Base-by-base conservation (phyloP, 1,284 basidiomycete species). In the Mycosarcoma maydis region DNA sequence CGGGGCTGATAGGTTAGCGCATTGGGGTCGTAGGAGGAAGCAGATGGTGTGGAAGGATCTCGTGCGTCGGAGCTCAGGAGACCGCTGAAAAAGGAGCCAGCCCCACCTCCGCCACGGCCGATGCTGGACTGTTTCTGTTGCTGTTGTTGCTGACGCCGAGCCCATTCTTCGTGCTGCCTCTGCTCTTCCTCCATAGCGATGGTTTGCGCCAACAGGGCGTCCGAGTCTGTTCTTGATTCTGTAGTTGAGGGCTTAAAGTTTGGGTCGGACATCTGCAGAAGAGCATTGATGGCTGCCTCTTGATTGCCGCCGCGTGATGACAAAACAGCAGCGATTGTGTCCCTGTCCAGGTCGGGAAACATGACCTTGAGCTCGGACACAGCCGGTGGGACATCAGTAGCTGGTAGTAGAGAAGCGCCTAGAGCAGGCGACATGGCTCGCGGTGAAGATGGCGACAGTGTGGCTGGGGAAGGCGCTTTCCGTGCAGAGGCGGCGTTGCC, bases 231-330 rank as follows among this genome's bases (percentile, higher is more conserved):
- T 37, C 66, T 61, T 2, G 42, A 42, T n/a, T 57, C 60, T 24
- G 50, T 38, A 13, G 49, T 49, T 10, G 54, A 30, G 13, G 70
- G 61, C 54, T 65, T 67, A 51, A 70, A 76, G 48, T 39, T 62
- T 5, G 73, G 75, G 51, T 76, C 75, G 20, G 73, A 73, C 75
- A 76, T 76, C 50, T 72, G 70, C 50, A 76, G 44, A 10, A 76
- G 62, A 4, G 72, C 59, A 22, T 75, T 76, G 49, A 76, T 64
- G 1, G 75, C 75, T 13, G 61, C 46, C 50, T 77, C 74, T 38
- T 72, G 60, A 42, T 76, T 51, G 2, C 73, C 73, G 26, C 64
- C 72, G 10, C 57, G 51, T 6, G 72, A 64, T n/a, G 68, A 65
- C 7, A 77, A 49, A 14, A 77, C 72, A 23, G 72, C 72, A 11